Percentiles rank a stretch among this genome's conserved stretches.
Conservation (phyloP, 2,329 filamentous ascomycete genomes). For the Nectriaceae sp. region DNA sequence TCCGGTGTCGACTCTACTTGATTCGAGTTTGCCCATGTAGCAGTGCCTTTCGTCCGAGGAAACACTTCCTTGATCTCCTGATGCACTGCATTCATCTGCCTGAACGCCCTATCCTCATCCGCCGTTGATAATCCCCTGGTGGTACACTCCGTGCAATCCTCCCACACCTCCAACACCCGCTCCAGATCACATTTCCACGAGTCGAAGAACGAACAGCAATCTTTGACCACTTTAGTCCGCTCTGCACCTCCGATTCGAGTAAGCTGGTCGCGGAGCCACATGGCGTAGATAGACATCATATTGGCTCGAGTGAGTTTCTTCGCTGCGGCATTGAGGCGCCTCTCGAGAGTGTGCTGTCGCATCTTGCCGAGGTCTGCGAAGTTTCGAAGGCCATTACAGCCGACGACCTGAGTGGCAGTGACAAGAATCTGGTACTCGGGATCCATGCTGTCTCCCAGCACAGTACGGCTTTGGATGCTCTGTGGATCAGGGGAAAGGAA, state of each 20-base stretch:
- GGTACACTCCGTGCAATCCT: neutral
- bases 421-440: constrained; percentile 10
- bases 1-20: too few relatives aligned
- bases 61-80: constrained; percentile 6
- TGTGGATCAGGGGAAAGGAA: neutral
- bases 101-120: neutral
- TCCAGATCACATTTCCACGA: neutral
- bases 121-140: neutral
- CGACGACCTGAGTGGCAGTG: constrained; percentile 22
- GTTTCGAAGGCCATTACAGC: constrained; percentile 22
- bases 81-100: neutral
- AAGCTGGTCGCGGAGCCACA: constrained; percentile 30
- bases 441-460: too few relatives aligned
- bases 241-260: neutral
- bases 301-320: constrained; percentile 10
- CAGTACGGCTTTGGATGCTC: neutral
- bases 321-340: constrained; percentile 13
- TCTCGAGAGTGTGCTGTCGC: constrained; percentile 26
- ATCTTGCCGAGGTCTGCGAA: constrained; percentile 24
- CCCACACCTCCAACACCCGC: neutral
- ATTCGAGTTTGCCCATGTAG: too few relatives aligned
- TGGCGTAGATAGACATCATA: constrained; percentile 26
- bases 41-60: too few relatives aligned
- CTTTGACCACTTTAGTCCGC: neutral
- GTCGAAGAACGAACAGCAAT: neutral